Evolutionary conservation across 768 basidiomycete genomes (phyloP), one percentile per base, ranked within the genome.

Genomic region (Mycena pura): DNA sequence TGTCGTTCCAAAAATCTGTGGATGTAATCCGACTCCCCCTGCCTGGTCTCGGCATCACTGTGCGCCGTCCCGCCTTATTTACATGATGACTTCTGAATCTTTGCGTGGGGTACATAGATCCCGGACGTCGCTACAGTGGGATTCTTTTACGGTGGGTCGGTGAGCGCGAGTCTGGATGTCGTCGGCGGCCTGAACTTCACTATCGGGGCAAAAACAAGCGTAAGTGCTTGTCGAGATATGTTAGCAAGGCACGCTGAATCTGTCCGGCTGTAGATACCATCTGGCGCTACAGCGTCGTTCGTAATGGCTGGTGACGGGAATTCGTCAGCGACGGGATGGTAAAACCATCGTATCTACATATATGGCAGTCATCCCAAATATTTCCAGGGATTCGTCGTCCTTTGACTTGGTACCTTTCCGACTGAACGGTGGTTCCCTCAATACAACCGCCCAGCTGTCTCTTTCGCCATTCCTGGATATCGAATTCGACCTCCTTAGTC

Each of bases 361-460:
- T 25, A 4, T 7, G 4, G 25, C 13, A 28, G 2, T 24, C 5
- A 29, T n/a, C 14, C 6, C 4, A 28, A 2, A 10, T 14, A 2
- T 6, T 5, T 25, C 9, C 44, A 63, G 61, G 61, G 29, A 53
- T 10, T 17, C 0, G 1, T 17, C 49, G 2, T 31, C 41, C 0
- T 63, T 63, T 5, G 49, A 45, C 3, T 6, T 63, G 0, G 47
- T 57, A 17, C 61, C 61, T n/a, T 63, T 63, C 38, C 40, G 55
- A 0, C 17, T 63, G 2, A 63, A 63, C 38, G 53, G 55, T 17
- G 61, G 61, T 3, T 47, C 41, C 5, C 21, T 63, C 38, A 52
- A 51, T 22, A 44, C 55, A 3, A 39, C 61, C 7, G 50, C 61
- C 10, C 43, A 40, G 5, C 11, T 63, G 3, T 39, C 55, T 0